Evolutionary conservation across 345 rosid species (phyloP).

Genomic region (Rubroshorea leprosula): DNA sequence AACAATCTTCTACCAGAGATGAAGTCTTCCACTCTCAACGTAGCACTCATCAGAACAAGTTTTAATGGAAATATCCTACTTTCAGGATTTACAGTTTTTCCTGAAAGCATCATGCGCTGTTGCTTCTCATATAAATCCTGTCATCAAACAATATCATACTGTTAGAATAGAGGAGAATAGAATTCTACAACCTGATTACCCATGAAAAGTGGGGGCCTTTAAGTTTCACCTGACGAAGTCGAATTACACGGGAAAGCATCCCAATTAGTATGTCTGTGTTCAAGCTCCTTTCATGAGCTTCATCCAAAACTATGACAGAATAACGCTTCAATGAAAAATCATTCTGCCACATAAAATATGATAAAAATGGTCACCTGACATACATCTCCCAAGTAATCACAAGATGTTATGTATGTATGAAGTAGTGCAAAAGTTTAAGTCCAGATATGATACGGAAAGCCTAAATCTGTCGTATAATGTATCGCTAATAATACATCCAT

Average conservation of each 20-base stretch:
- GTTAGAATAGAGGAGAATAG: conserved; percentile 9
- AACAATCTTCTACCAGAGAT: conserved; percentile 62
- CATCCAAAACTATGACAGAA: conserved; percentile 82
- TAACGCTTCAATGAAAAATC: conserved; percentile 73
- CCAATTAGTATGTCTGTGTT: conserved; percentile 95
- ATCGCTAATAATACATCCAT: no score
- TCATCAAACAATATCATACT: conserved; percentile 13
- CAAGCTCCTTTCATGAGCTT: conserved; percentile 94
- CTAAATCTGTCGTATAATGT: no score
- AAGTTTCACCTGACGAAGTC: conserved; percentile 60
- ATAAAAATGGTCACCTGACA: neutral
- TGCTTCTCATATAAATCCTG: conserved; percentile 62
- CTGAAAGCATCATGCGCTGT: conserved; percentile 45
- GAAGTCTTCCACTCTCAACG: conserved; percentile 78
- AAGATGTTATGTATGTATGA: neutral
- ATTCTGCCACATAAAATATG: conserved; percentile 42
- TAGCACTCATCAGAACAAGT: conserved; percentile 92
- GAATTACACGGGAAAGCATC: conserved; percentile 74
- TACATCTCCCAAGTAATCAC: neutral
- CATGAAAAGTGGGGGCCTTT: neutral
- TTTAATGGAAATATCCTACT: conserved; percentile 59
- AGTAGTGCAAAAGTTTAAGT: neutral
- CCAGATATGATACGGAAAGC: no score
- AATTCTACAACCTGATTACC: neutral
- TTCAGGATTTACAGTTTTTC: conserved; percentile 42